phyloP scores from a whole-genome alignment of 164 flowering plant species.

The Paratinospora sagittata region DNA sequence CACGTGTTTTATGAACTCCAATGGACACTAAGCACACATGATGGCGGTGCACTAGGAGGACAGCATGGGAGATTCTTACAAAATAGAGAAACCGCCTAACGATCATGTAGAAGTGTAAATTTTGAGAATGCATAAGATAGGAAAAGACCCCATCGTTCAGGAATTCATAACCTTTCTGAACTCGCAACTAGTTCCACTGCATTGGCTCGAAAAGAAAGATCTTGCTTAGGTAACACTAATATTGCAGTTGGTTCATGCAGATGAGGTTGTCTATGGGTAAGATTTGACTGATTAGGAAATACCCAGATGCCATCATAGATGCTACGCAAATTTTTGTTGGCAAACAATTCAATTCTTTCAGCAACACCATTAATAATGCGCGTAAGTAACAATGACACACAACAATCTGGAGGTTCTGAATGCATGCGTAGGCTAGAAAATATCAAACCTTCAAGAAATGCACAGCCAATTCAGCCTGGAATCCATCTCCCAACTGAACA shows the following conservation, averaged over 20 bases:
- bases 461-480: constrained; percentile 96
- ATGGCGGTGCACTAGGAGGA: background rate
- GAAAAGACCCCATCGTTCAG: background rate
- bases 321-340: background rate
- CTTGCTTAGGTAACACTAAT: background rate
- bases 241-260: background rate
- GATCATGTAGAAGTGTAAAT: background rate
- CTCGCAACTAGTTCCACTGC: background rate
- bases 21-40: background rate
- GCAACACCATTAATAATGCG: background rate
- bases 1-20: background rate
- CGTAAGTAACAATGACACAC: background rate
- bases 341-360: background rate
- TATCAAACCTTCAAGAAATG: constrained; percentile 82
- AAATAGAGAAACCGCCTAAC: background rate
- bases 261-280: background rate
- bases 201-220: background rate
- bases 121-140: too few species aligned
- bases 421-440: background rate
- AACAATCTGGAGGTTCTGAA: background rate
- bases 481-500: constrained; percentile 95
- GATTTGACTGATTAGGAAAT: background rate
- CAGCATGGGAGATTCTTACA: background rate
- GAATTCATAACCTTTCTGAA: background rate
- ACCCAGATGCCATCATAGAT: background rate